Evolutionary conservation across 352 stramenopile genomes (phyloP).

Genomic region (Globisporangium lucens): DNA sequence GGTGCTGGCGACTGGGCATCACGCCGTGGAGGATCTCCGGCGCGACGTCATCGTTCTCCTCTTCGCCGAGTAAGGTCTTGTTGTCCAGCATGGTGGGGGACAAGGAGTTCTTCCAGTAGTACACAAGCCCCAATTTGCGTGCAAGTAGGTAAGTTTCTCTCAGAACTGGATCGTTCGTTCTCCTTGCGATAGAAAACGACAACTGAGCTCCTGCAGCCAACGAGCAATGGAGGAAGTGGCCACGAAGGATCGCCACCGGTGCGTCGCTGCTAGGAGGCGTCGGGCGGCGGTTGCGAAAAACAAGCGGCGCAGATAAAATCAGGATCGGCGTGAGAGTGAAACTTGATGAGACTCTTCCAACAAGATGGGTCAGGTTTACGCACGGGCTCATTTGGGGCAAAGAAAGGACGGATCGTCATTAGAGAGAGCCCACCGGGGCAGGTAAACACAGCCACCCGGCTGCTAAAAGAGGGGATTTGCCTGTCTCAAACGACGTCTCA

Average conservation of each 20-base stretch:
- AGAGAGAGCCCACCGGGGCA: background rate
- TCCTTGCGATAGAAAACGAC: background rate
- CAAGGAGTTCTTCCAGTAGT: background rate
- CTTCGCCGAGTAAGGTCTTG: slow-evolving; percentile 8
- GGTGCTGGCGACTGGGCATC: slow-evolving; percentile 14
- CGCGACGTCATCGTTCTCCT: slow-evolving; percentile 15
- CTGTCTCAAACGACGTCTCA: background rate
- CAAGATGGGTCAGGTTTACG: slow-evolving; percentile 1
- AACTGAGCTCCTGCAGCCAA: background rate
- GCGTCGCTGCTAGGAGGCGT: background rate
- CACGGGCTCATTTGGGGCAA: background rate
- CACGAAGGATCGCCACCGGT: background rate
- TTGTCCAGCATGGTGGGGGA: background rate
- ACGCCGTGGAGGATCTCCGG: slow-evolving; percentile 10
- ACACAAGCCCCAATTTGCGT: background rate
- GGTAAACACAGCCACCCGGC: background rate
- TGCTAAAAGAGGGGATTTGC: background rate
- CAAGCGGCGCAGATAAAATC: background rate
- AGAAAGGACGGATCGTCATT: background rate
- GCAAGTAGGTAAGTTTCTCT: background rate
- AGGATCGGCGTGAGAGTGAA: background rate
- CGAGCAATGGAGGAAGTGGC: background rate
- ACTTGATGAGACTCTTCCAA: background rate
- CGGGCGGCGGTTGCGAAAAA: background rate
- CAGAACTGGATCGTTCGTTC: background rate